These are phyloP conservation scores for Cynara cardunculus DNA, from an alignment of 129 eudicot species.

Conservation along the genomic window DNA sequence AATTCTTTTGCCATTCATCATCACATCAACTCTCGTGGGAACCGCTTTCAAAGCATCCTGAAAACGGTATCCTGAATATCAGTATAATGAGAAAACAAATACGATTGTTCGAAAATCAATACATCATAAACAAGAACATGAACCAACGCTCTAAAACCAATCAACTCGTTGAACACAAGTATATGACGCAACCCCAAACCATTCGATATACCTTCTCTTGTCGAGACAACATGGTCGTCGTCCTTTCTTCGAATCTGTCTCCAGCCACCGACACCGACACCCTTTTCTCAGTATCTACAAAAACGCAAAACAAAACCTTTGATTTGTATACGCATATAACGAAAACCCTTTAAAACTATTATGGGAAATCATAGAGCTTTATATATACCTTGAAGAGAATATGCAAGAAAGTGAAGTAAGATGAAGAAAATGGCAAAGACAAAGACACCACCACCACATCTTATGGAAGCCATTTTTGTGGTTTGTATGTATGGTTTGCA, in stretches of 20 bases:
- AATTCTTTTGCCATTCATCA: constrained; percentile 1
- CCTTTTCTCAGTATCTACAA: constrained; percentile 20
- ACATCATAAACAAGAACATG: not conserved
- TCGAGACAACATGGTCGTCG: not conserved
- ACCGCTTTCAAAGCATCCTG: not conserved
- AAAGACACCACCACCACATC: constrained; percentile 30
- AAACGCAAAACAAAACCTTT: not conserved
- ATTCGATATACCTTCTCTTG: constrained; percentile 29
- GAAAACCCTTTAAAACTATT: not conserved
- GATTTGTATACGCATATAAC: not conserved
- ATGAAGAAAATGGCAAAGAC: constrained; percentile 34
- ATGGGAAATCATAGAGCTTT: not conserved
- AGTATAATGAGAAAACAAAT: not conserved
- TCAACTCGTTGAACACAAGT: not conserved
- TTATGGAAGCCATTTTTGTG: constrained; percentile 32
- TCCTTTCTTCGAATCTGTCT: constrained; percentile 3
- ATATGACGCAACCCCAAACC: not conserved
- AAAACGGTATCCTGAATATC: not conserved
- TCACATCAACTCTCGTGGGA: constrained; percentile 1
- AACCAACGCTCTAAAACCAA: not conserved
- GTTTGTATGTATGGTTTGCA: constrained; percentile 18
- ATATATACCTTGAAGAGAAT: constrained; percentile 40
- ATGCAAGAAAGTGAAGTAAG: constrained; percentile 35
- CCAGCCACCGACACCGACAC: constrained; percentile 14
- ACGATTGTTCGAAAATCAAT: not conserved